Percentiles rank a stretch among this genome's conserved stretches.
Conservation (phyloP, 2,329 filamentous ascomycete species). For the Aspergillus fructus region DNA sequence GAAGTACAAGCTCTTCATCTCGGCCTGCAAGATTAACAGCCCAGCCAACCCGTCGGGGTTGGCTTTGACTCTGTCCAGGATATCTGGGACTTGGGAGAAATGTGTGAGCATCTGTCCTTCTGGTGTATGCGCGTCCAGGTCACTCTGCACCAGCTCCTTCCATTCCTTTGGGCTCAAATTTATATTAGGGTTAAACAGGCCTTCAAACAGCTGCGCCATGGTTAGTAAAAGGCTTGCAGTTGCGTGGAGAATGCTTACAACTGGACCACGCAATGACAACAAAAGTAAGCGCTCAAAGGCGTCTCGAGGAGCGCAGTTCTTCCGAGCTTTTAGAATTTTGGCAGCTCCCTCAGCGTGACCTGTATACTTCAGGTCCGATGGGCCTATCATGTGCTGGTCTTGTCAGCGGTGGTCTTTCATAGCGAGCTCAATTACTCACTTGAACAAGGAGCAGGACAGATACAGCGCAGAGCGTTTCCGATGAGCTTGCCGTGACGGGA, state of each 20-base stretch:
- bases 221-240: not conserved
- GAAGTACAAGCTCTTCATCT: conserved; percentile 25
- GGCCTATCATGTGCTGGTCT: not conserved
- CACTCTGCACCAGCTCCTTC: conserved; percentile 31
- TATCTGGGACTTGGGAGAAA: conserved; percentile 29
- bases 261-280: conserved; percentile 35
- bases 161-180: conserved; percentile 33
- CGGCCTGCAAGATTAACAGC: conserved; percentile 18
- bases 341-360: conserved; percentile 38
- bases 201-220: conserved; percentile 34
- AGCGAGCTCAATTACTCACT: not conserved
- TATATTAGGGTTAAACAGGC: conserved; percentile 35
- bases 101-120: conserved; percentile 33
- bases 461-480: conserved; percentile 39
- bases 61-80: conserved; percentile 28
- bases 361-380: conserved; percentile 7
- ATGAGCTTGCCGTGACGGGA: conserved; percentile 27
- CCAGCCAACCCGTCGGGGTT: conserved; percentile 7
- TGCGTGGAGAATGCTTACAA: conserved; percentile 22
- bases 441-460: conserved; percentile 37
- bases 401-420: not conserved
- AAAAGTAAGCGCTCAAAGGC: conserved; percentile 36
- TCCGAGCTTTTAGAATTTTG: conserved; percentile 36
- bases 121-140: conserved; percentile 25
- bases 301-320: conserved; percentile 29